Base-by-base conservation (phyloP, 768 basidiomycete species). In the Serendipita indica region DNA sequence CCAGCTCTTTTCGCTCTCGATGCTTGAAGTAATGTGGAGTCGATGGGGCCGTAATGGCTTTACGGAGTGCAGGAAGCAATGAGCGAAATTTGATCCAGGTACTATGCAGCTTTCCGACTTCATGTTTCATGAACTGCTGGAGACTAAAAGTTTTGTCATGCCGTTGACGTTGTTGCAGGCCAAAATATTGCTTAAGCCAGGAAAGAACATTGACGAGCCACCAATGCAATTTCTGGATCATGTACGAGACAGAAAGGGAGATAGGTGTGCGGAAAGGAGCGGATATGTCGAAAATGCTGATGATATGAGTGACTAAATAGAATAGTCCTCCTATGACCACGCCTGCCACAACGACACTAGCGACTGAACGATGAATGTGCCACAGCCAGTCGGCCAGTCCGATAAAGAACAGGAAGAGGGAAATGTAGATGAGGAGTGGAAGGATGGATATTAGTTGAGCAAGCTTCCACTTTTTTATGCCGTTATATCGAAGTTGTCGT, bases 241-340 rank as follows among this genome's bases (percentile, higher is more conserved):
- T 58, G 33, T 49, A 56, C 34, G 60, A 61, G 18, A 59, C 33
- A 13, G 61, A 39, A 7, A 33, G n/a, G 3, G 63, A 62, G 3
- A 63, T 25, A 2, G 63, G 63, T 1, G 62, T 64, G 7, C 46
- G 62, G 43, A 60, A 64, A 3, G 63, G 63, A n/a, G 57, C 62
- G 12, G 58, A 41, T 27, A 52, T 33, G 30, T n/a, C 58, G 25
- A 45, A n/a, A n/a, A 63, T 32, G 3, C 60, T 62, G 13, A 63
- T 35, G 33, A 63, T 22, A 16, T 62, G 61, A 37, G 62, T 43
- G 10, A 57, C 7, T 3, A 43, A 34, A 33, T 63, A 63, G 1
- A 37, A 58, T 13, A 22, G 33, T 18, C 28, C 57, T 12, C 56
- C 3, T 2, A 37, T 5, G 34, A 49, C 32, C 32, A 61, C 3